Conservation (phyloP, 768 basidiomycete genomes). For the Boletus insuetus region DNA sequence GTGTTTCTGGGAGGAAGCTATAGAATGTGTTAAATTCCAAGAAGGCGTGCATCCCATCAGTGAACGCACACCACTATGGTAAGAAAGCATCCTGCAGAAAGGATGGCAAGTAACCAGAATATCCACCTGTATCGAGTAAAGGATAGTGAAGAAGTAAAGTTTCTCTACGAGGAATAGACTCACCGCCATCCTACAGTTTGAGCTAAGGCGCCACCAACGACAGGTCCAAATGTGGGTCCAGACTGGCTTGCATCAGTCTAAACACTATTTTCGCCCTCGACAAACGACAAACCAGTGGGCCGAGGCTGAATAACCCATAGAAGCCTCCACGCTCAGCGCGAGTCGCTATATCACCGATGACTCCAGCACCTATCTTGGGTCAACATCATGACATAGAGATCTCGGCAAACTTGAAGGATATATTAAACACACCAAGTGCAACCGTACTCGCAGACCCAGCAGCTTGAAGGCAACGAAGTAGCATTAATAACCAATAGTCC, state of each 20-base stretch:
- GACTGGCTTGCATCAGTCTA: slow-evolving; percentile 31
- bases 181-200: slow-evolving; percentile 65
- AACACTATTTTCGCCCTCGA: not conserved
- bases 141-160: not conserved
- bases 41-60: not conserved
- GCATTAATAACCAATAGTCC: slow-evolving; percentile 75
- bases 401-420: not conserved
- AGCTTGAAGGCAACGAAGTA: slow-evolving; percentile 79
- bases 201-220: slow-evolving; percentile 53
- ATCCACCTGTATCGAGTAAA: slow-evolving; percentile 13
- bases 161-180: slow-evolving; percentile 1
- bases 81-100: slow-evolving; percentile 14
- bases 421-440: slow-evolving; percentile 52
- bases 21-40: not conserved
- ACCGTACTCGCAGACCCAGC: slow-evolving; percentile 78
- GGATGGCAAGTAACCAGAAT: slow-evolving; percentile 22
- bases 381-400: not conserved
- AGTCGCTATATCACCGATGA: slow-evolving; percentile 74
- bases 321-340: slow-evolving; percentile 73
- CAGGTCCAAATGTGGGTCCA: slow-evolving; percentile 52
- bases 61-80: slow-evolving; percentile 11
- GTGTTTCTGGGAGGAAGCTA: slow-evolving; percentile 26
- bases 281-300: slow-evolving; percentile 50
- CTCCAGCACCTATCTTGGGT: slow-evolving; percentile 55
- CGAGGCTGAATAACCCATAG: slow-evolving; percentile 63